Evolutionary conservation across 176 grass and related monocot species (phyloP).

Genomic region (Oryza meyeriana): DNA sequence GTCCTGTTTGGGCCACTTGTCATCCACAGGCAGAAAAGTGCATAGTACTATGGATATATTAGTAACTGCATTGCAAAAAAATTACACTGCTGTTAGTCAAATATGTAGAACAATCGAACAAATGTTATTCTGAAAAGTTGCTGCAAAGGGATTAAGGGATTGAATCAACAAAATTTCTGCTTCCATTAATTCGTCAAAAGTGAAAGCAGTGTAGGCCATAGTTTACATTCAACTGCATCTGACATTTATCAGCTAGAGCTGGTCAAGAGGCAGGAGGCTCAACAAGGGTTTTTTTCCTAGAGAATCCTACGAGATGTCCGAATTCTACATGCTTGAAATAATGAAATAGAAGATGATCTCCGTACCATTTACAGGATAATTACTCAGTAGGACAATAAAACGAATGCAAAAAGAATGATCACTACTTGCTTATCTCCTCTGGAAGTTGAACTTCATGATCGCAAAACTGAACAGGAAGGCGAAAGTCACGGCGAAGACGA

Average conservation of each 20-base stretch:
- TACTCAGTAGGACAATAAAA: neutral
- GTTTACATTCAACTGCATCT: slow-evolving; percentile 13
- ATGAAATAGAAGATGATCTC: slow-evolving; percentile 28
- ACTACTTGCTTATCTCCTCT: slow-evolving; percentile 57
- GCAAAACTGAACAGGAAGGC: slow-evolving; percentile 78
- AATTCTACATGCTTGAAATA: slow-evolving; percentile 20
- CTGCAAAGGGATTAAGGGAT: neutral
- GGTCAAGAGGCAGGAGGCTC: slow-evolving; percentile 5
- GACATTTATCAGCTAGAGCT: slow-evolving; percentile 31
- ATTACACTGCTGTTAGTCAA: neutral
- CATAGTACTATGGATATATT: neutral
- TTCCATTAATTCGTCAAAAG: slow-evolving; percentile 29
- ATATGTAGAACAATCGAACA: neutral
- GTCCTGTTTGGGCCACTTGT: too few species aligned
- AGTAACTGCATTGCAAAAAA: neutral
- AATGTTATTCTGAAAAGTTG: neutral
- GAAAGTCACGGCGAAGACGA: slow-evolving; percentile 44
- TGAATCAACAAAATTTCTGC: slow-evolving; percentile 26
- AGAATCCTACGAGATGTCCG: neutral
- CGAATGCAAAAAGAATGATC: slow-evolving; percentile 3
- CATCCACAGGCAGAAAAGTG: too few species aligned
- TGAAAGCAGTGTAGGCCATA: neutral
- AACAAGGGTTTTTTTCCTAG: slow-evolving; percentile 15
- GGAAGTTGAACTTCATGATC: slow-evolving; percentile 87
- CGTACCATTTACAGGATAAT: slow-evolving; percentile 37